Evolutionary conservation across 345 rosid genomes (phyloP).

Genomic region (Populus tremula): DNA sequence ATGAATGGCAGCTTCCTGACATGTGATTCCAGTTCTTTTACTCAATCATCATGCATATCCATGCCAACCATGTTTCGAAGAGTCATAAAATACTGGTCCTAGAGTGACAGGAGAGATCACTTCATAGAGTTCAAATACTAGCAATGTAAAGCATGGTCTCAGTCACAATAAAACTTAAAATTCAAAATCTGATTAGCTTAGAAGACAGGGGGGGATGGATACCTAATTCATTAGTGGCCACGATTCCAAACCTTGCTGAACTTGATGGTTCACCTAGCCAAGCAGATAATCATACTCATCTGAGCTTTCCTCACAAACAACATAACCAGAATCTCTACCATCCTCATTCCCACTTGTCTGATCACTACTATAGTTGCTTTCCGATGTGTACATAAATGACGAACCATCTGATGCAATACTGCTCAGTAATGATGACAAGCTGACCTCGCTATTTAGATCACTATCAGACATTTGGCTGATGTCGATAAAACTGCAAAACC

Average conservation of each 20-base stretch:
- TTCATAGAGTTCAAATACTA: neutral
- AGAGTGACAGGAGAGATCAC: neutral
- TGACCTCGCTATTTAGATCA: constrained; percentile 46
- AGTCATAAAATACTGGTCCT: neutral
- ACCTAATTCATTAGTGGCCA: constrained; percentile 8
- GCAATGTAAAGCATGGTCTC: neutral
- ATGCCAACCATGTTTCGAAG: neutral
- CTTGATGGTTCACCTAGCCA: constrained; percentile 26
- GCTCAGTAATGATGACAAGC: constrained; percentile 42
- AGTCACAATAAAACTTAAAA: too few species aligned
- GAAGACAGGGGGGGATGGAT: neutral
- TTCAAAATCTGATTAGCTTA: too few species aligned
- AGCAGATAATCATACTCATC: constrained; percentile 58
- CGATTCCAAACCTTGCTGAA: constrained; percentile 9
- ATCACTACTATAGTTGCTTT: constrained; percentile 66
- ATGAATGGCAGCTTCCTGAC: neutral
- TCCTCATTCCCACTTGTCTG: constrained; percentile 69
- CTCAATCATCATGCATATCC: neutral
- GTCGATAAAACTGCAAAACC: constrained; percentile 54
- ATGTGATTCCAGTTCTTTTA: neutral
- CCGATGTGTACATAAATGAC: constrained; percentile 47
- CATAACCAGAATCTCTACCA: constrained; percentile 46
- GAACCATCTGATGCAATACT: constrained; percentile 45
- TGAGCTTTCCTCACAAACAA: constrained; percentile 54
- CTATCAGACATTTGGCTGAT: constrained; percentile 57